Base-by-base conservation (phyloP, 176 grass and related monocot genomes). In the Hordeum marinum region DNA sequence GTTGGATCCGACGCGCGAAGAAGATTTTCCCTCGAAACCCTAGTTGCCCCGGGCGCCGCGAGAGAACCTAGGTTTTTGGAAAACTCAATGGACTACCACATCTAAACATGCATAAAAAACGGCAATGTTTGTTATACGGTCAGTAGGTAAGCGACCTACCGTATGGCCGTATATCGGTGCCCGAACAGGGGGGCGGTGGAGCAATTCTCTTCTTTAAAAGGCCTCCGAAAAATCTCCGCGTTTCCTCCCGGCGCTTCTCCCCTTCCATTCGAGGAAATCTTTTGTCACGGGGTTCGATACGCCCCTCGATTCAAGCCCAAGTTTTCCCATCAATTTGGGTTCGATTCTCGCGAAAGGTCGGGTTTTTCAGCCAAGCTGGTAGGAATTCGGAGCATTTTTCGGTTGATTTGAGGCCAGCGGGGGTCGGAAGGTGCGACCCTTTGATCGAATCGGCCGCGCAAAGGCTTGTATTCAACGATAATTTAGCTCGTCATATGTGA, bases 171-270 rank as follows among this genome's bases (percentile, higher is more conserved):
- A 67, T 61, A 63, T 83, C 57, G 7, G 50, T 63, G 62, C 72
- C 42, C 5, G 52, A 36, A 65, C 45, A 24, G 18, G 42, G 50
- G 39, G 68, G 65, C 76, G 54, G n/a, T 70, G 59, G 75, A 75
- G 60, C 35, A 43, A 67, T 46, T 80, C 84, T 36, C 67, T 35
- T 78, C 63, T 61, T 71, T 52, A 54, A 86, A 84, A 48, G 12
- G 42, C 81, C 29, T 62, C 69, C 26, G 52, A 81, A 91, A 91
- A 91, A 76, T 84, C 76, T 79, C 50, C 46, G n/a, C 29, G 12
- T 70, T 60, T 62, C 58, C 66, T 64, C 76, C 45, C 50, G 75
- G 17, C 46, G 25, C 67, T 17, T 50, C 68, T 62, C 75, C 15
- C 11, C 76, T 76, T 50, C 75, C 35, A 69, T 69, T 80, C 4